A percentile compares a stretch with the other conserved stretches of the same genome.
phyloP scores from a whole-genome alignment of 2,329 filamentous ascomycete genomes.

The Tympanopsis confertula region DNA sequence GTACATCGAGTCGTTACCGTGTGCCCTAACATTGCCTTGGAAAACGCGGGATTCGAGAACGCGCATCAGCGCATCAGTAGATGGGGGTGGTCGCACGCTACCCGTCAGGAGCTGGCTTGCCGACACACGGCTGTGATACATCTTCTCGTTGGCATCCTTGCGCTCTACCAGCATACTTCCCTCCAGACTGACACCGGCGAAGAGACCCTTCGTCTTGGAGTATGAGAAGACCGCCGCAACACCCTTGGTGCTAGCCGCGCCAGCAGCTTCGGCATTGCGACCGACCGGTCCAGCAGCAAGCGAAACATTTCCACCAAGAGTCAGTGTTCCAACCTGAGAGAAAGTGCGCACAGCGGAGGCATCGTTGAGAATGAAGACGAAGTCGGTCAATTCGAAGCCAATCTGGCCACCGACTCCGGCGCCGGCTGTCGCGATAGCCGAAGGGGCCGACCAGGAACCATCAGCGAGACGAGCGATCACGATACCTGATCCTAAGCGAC shows the following conservation, averaged over 20 bases:
- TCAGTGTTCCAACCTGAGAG: conserved; percentile 81
- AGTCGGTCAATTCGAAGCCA: conserved; percentile 79
- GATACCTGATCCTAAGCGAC: conserved; percentile 69
- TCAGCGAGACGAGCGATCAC: conserved; percentile 64
- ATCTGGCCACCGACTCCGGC: conserved; percentile 79
- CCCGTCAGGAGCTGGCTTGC: conserved; percentile 75
- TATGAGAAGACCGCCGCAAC: conserved; percentile 93
- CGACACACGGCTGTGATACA: conserved; percentile 75
- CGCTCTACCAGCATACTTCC: conserved; percentile 88
- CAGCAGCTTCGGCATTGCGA: conserved; percentile 88
- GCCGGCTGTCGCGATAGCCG: conserved; percentile 69
- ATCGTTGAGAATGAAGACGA: conserved; percentile 98
- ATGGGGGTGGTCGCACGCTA: conserved; percentile 63
- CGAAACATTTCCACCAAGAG: conserved; percentile 89
- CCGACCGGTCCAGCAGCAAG: conserved; percentile 89
- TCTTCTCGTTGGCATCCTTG: conserved; percentile 90
- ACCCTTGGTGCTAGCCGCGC: conserved; percentile 78
- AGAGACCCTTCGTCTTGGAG: conserved; percentile 93
- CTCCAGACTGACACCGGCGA: conserved; percentile 89
- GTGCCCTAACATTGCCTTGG: conserved; percentile 40
- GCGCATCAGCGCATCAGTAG: conserved; percentile 72
- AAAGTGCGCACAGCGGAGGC: conserved; percentile 81
- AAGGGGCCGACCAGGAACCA: conserved; percentile 75
- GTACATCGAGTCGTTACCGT: conserved; percentile 61
- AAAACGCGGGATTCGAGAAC: conserved; percentile 81